Base-by-base conservation (phyloP, 2,329 filamentous ascomycete genomes). In the Microsporum canis region DNA sequence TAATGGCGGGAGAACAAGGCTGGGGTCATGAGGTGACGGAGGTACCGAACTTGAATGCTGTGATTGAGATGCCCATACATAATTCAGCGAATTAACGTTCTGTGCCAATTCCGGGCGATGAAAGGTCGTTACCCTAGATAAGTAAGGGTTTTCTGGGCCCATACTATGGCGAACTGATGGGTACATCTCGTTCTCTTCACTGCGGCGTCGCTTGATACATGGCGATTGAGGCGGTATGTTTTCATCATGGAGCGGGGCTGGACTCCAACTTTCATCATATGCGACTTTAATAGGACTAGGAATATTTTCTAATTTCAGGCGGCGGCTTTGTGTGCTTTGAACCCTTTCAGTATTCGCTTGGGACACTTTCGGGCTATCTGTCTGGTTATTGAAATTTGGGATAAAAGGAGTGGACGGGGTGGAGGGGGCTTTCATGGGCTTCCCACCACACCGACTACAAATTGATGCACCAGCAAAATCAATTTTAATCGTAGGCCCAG, bases 131-230 rank as follows among this genome's bases (percentile, higher is more conserved):
- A 68, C 61, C 64, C 70, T 60, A 39, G 71, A 63, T 65, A 70
- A 66, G 69, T 77, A 72, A 73, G 77, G 70, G 68, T 75, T 68
- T 65, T 71, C 66, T 47, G 74, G 67, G 60, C 71, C 71, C 63
- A 68, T 63, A 65, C 75, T 74, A 58, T 71, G 68, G 65, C 75
- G 69, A 64, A 76, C 67, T 65, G 74, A 72, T 63, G 73, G 67
- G 65, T 76, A 70, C 66, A 74, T 66, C 62, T 72, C 71, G 59
- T 72, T 72, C 49, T 76, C 77, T 64, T 82, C 82, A 67, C 82
- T 82, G 41, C 86, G 82, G 27, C 86, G 82, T 61, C 85, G 81
- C 69, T 88, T 88, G 33, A 75, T 72, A 59, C 87, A 85, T 7
- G 79, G 77, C 2, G 80, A 78, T 58, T 78, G 75, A 57, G 77